Evolutionary conservation across 495 filamentous ascomycete species (phyloP).

Genomic region (Pseudevernia furfuracea): DNA sequence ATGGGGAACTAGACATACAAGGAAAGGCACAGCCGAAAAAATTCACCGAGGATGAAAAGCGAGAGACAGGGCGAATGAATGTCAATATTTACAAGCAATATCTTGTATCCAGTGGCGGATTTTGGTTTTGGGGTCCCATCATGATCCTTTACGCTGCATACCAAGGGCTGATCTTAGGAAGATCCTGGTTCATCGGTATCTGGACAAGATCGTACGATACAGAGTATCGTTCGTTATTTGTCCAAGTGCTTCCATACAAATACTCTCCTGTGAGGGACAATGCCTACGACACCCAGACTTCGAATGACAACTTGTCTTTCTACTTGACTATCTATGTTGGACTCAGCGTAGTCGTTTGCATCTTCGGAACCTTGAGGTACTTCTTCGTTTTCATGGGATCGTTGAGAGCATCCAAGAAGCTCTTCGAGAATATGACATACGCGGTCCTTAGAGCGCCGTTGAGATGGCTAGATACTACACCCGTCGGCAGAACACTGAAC

Average conservation of each 20-base stretch:
- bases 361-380: conserved; percentile 51
- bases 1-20: conserved; percentile 20
- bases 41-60: conserved; percentile 67
- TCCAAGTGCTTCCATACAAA: conserved; percentile 1
- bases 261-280: background rate
- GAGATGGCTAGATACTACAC: conserved; percentile 75
- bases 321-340: conserved; percentile 63
- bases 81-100: conserved; percentile 57
- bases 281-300: background rate
- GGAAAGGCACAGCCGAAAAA: conserved; percentile 44
- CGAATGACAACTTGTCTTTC: conserved; percentile 38
- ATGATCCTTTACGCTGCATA: conserved; percentile 45
- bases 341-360: conserved; percentile 48
- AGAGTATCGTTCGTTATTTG: background rate
- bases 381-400: conserved; percentile 51
- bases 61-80: conserved; percentile 59
- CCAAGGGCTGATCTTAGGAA: conserved; percentile 44
- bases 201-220: conserved; percentile 48
- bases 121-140: conserved; percentile 51
- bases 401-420: conserved; percentile 52
- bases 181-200: conserved; percentile 61
- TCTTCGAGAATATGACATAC: conserved; percentile 58
- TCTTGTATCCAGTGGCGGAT: conserved; percentile 57
- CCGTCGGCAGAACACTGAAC: conserved; percentile 69
- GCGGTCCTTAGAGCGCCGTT: conserved; percentile 62